These are phyloP conservation scores for Colletotrichum sp. DNA, from an alignment of 2,329 filamentous ascomycete genomes.

Conservation along the genomic window DNA sequence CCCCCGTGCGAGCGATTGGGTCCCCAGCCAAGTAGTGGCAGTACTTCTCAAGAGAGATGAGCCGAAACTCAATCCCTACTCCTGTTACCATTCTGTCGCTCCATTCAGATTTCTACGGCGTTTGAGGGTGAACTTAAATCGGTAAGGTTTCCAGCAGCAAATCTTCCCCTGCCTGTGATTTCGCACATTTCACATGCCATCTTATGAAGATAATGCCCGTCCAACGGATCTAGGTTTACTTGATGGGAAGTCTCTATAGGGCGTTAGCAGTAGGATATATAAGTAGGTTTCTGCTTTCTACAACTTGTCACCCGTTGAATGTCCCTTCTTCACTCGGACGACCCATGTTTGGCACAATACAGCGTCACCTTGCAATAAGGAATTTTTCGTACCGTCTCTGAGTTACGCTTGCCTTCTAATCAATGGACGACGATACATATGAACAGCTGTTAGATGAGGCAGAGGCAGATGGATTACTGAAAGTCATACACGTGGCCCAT, in stretches of 20 bases:
- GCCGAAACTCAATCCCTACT: neutral
- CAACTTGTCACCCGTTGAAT: accelerated
- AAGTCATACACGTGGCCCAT: neutral
- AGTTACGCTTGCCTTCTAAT: neutral
- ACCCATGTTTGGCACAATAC: neutral
- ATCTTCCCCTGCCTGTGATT: neutral
- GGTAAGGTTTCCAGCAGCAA: neutral
- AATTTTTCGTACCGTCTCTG: neutral
- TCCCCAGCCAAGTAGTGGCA: neutral
- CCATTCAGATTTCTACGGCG: neutral
- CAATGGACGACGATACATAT: neutral
- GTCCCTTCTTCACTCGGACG: no score
- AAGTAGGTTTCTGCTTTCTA: neutral
- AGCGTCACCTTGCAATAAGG: neutral
- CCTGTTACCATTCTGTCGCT: neutral
- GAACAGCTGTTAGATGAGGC: neutral
- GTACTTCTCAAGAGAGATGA: neutral
- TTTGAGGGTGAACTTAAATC: neutral
- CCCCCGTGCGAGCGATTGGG: neutral
- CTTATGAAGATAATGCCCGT: neutral
- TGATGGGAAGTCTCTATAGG: neutral
- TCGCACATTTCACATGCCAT: neutral
- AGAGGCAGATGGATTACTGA: neutral
- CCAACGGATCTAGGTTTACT: neutral
- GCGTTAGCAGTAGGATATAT: neutral